Percentiles rank a stretch among this genome's conserved stretches.
Conservation (phyloP, 2,329 filamentous ascomycete species). For the Ilyonectria destructans region DNA sequence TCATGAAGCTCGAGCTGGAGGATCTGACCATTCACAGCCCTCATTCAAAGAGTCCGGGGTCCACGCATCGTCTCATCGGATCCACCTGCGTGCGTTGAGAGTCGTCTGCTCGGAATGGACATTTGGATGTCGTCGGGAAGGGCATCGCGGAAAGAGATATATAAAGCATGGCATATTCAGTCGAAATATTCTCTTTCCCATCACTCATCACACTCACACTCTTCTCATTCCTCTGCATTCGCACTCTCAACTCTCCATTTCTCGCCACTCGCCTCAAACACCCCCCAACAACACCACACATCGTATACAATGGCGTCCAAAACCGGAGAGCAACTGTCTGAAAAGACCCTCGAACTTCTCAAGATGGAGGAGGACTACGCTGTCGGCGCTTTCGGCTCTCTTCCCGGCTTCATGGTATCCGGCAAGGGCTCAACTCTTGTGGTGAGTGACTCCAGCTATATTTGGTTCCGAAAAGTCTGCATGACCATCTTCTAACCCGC, state of each 20-base stretch:
- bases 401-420: slow-evolving; percentile 32
- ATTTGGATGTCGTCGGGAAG: neutral
- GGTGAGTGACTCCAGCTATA: neutral
- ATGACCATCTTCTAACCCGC: neutral
- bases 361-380: slow-evolving; percentile 32
- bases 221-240: neutral
- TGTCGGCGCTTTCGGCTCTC: slow-evolving; percentile 29
- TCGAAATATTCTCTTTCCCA: neutral
- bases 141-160: neutral
- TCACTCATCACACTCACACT: neutral
- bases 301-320: slow-evolving; percentile 25
- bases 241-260: neutral
- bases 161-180: neutral
- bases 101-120: neutral
- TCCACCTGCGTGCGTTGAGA: neutral
- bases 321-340: slow-evolving; percentile 26
- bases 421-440: slow-evolving; percentile 33
- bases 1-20: neutral
- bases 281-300: neutral
- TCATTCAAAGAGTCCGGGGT: neutral
- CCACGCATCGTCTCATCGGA: slow-evolving; percentile 10
- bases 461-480: neutral
- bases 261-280: neutral
- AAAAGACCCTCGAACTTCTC: slow-evolving; percentile 28
- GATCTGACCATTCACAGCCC: slow-evolving; percentile 11